Base-by-base conservation (phyloP, 257 asterid species). In the Datura wrightii region DNA sequence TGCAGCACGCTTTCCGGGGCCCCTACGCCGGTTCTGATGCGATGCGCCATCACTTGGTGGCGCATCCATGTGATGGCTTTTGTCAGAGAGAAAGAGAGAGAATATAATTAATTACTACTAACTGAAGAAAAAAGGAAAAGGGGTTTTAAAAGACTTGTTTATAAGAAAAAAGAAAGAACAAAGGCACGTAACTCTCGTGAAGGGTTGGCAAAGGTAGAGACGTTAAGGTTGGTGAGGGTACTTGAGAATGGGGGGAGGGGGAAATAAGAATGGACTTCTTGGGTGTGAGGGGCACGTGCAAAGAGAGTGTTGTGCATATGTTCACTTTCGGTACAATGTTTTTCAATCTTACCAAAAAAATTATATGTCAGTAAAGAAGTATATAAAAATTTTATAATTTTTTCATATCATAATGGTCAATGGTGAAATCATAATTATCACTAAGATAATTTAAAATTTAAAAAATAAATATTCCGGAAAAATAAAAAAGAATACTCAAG, bases 111-210 rank as follows among this genome's bases (percentile, higher is more conserved):
- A 3, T 42, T 7, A 8, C 9, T 60, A 11, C 13, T 6, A 24
- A 13, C 37, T 44, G 14, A 31, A 52, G 3, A 52, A 76, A 5
- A 24, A 52, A 76, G 63, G 8, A 46, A 76, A 50, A 76, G 31
- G 8, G 15, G 52, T 46, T 50, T 69, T 1, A 8, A 3, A 69
- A 69, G 53, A 69, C 5, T 67, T 67, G 78, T 37, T 90, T 93
- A 88, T 89, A 90, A 83, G 83, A 2, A 36, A 85, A 58, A 50
- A 83, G 82, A 63, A 55, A 18, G 87, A 82, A 76, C 67, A 67
- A 84, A 85, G 81, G 90, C 98, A 92, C 90, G 97, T 91, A 91
- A 91, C 83, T 87, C 97, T 90, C 93, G 97, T 95, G 99, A 90
- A 83, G 88, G 94, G 89, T 80, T 87, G 93, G 93, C 90, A 87